Evolutionary conservation across 2,329 filamentous ascomycete species (phyloP), one percentile per base, ranked within the genome.

Genomic region (Neospermospora avenae): DNA sequence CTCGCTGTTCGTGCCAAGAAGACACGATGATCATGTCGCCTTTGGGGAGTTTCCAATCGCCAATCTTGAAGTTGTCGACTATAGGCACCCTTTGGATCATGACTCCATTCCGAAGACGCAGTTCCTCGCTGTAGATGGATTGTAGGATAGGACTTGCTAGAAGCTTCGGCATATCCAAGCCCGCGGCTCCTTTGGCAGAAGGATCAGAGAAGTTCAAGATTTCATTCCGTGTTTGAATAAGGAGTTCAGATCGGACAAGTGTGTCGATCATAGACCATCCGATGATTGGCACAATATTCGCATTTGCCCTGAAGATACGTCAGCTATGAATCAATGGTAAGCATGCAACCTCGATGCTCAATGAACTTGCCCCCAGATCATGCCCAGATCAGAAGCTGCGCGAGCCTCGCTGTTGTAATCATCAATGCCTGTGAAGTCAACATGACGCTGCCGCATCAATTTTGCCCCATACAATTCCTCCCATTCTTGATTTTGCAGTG

Each of bases 61-160:
- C 61, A 3, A 75, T 55, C 1, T 68, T 63, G 41, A 74, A 68
- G 13, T 69, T 66, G 13, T 66, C 60, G n/a, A 58, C 34, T 3
- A 64, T 34, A 1, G 67, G 59, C 10, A 55, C 55, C 14, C 67
- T 58, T 35, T 63, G 61, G n/a, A 68, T 60, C 3, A 52, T 59
- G n/a, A 60, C 58, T 2, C 58, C 59, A 18, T 37, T 56, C 14
- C 68, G 59, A 0, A 77, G 54, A 1, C 75, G 72, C 0, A 76
- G 64, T 0, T 70, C 69, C 46, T 77, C 75, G 7, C 68, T 69
- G 34, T 73, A 77, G 1, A 76, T 69, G 0, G 75, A 73, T 44
- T 73, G 74, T 4, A 77, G 61, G 0, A 76, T 58, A 1, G 72
- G 68, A 0, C 63, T 64, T 0, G 66, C 57, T 0, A 65, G 63